Conservation (phyloP, 345 rosid species). For the Draba incana region DNA sequence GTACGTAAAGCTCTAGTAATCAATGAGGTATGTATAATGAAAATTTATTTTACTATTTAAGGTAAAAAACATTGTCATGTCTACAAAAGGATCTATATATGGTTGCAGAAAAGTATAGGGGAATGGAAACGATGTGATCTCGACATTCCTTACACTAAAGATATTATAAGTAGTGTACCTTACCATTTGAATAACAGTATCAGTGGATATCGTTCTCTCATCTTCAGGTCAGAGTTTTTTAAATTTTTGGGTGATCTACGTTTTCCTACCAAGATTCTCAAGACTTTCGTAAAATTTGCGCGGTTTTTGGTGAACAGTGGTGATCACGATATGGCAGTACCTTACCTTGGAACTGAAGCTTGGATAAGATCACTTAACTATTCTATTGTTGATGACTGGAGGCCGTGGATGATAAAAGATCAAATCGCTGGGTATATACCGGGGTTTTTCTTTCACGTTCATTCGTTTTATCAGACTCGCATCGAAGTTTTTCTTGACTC, state of each 20-base stretch:
- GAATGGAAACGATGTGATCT: constrained; percentile 22
- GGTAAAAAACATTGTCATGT: not conserved
- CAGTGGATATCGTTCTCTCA: constrained; percentile 33
- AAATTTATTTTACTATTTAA: not conserved
- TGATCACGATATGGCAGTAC: constrained; percentile 55
- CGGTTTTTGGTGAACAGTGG: constrained; percentile 46
- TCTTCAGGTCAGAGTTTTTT: constrained; percentile 30
- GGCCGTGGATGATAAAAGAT: constrained; percentile 52
- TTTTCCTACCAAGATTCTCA: not conserved
- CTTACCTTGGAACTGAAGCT: constrained; percentile 61
- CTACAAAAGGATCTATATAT: not conserved
- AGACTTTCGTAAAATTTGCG: not conserved
- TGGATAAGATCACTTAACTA: constrained; percentile 65
- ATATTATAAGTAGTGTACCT: constrained; percentile 32
- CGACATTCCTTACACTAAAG: constrained; percentile 2
- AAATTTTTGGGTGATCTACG: not conserved
- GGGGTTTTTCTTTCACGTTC: too few relatives aligned
- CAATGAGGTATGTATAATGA: constrained; percentile 12
- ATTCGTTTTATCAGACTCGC: too few relatives aligned
- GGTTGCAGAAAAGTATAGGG: constrained; percentile 23
- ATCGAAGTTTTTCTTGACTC: not conserved
- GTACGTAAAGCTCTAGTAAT: constrained; percentile 30
- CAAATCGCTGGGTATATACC: constrained; percentile 57
- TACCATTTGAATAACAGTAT: constrained; percentile 36
- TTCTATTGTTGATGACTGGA: constrained; percentile 25